Evolutionary conservation across 306 rosid species (phyloP).

Genomic region (Medicago lupulina): DNA sequence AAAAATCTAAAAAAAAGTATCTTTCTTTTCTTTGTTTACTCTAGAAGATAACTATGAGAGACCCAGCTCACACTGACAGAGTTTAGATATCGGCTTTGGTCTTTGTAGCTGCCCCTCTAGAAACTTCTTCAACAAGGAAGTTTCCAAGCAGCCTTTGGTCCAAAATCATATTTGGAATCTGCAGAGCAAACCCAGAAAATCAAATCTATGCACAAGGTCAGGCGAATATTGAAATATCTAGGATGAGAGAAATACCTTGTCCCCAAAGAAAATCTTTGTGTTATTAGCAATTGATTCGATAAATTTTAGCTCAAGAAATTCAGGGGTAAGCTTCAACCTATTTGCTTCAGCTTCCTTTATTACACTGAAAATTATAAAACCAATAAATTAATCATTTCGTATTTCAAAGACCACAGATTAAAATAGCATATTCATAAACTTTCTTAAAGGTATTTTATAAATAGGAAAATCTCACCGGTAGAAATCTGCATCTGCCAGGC

Average conservation of each 20-base stretch:
- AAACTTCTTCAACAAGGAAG: constrained; percentile 61
- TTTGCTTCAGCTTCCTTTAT: constrained; percentile 90
- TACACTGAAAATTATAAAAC: constrained; percentile 51
- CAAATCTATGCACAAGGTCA: constrained; percentile 18
- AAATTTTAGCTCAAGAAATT: constrained; percentile 85
- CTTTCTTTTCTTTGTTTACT: background rate
- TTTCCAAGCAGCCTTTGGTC: constrained; percentile 91
- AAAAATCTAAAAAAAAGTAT: background rate
- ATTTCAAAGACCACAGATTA: constrained; percentile 8
- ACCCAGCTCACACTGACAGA: background rate
- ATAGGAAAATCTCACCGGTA: constrained; percentile 61
- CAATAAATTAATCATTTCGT: constrained; percentile 18
- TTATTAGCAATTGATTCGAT: constrained; percentile 84
- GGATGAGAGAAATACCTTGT: constrained; percentile 62
- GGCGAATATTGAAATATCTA: constrained; percentile 1
- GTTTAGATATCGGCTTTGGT: constrained; percentile 39
- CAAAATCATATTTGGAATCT: constrained; percentile 85
- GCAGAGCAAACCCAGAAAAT: constrained; percentile 42
- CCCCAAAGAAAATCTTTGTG: constrained; percentile 94
- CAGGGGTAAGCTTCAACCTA: constrained; percentile 89
- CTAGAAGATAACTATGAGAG: constrained; percentile 17
- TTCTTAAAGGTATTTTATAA: constrained; percentile 11
- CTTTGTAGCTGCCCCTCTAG: constrained; percentile 40
- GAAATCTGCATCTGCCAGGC: constrained; percentile 84
- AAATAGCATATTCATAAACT: background rate